Conservation (phyloP, 345 rosid genomes). For the Physaria fendleri region DNA sequence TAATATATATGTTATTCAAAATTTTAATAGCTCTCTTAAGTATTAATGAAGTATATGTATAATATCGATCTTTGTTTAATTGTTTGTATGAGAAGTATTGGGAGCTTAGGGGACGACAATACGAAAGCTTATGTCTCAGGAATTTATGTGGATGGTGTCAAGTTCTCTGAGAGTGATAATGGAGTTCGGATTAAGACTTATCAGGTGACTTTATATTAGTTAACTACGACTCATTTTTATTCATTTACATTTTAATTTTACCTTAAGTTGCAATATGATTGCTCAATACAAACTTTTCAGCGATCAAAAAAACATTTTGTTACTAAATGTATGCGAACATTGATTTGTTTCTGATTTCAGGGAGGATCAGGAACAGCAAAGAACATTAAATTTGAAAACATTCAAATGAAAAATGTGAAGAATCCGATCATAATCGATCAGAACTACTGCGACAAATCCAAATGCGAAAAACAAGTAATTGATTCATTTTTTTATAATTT, state of each 20-base stretch:
- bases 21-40: background rate
- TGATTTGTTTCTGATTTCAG: too few species aligned
- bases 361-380: constrained; percentile 91
- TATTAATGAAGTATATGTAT: background rate
- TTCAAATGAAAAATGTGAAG: constrained; percentile 58
- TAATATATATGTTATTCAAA: background rate
- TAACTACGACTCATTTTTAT: too few species aligned
- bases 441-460: constrained; percentile 63
- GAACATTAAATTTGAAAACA: constrained; percentile 62
- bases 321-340: too few species aligned
- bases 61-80: background rate
- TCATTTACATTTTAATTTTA: too few species aligned
- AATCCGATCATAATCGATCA: constrained; percentile 89
- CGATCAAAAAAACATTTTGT: too few species aligned
- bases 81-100: constrained; percentile 43
- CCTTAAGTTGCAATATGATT: too few species aligned
- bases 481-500: background rate
- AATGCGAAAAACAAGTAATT: constrained; percentile 59
- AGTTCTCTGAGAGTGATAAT: constrained; percentile 52
- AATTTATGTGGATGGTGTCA: constrained; percentile 53
- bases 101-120: constrained; percentile 60
- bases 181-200: constrained; percentile 94
- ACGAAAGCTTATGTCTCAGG: constrained; percentile 64
- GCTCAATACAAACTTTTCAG: too few species aligned
- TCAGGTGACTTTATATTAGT: too few species aligned